Evolutionary conservation across 164 flowering plant genomes (phyloP).

Genomic region (Paratinospora sagittata): DNA sequence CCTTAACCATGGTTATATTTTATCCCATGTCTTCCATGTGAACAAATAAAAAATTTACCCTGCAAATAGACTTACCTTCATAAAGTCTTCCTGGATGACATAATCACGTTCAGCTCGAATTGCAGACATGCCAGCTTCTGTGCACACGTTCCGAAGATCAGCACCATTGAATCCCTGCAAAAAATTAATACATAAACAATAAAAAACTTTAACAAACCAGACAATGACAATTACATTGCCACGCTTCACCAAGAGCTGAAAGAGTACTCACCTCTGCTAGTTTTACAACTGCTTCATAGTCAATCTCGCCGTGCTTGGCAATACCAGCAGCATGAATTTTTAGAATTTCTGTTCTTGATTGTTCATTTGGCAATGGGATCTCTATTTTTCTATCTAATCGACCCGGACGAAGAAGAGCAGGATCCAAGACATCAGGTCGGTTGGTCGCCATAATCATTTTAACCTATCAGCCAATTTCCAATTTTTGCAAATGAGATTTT

Average conservation of each 20-base stretch:
- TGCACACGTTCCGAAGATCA: constrained; percentile 91
- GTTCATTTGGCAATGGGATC: constrained; percentile 91
- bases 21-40: not conserved
- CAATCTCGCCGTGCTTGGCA: constrained; percentile 94
- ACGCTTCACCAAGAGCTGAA: not conserved
- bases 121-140: constrained; percentile 98
- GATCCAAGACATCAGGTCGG: constrained; percentile 93
- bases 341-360: constrained; percentile 85
- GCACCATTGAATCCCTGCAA: constrained; percentile 90
- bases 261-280: constrained; percentile 72
- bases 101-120: constrained; percentile 95
- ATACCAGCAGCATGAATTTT: constrained; percentile 95
- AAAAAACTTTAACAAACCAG: not conserved
- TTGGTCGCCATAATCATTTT: constrained; percentile 99
- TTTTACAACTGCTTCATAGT: constrained; percentile 93
- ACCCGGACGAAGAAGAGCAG: constrained; percentile 97
- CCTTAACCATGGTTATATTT: too few relatives aligned
- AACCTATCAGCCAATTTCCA: constrained; percentile 38
- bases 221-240: not conserved
- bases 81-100: constrained; percentile 96
- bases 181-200: not conserved
- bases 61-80: constrained; percentile 60
- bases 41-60: not conserved
- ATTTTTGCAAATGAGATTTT: not conserved
- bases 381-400: constrained; percentile 91